Base-by-base conservation (phyloP, 768 basidiomycete genomes). In the Trametes meyenii region DNA sequence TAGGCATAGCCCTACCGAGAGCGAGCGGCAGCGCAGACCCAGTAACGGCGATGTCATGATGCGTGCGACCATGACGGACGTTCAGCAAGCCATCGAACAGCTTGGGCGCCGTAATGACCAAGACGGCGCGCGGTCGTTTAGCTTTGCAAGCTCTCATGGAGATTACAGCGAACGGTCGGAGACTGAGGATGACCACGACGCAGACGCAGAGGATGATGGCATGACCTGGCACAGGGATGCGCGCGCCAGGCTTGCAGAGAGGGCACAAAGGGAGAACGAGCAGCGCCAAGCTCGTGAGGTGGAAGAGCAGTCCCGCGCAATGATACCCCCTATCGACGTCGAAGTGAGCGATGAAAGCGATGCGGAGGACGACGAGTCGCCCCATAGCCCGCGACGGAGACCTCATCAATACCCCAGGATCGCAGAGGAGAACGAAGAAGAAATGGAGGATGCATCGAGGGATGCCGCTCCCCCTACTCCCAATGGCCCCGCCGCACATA, bases 11-110 rank as follows among this genome's bases (percentile, higher is more conserved):
- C 54, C 50, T 44, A 46, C 61, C 39, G 29, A 63, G 42, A 58
- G 66, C 43, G 64, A 67, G 82, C 46, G 58, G 11, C 50, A 59
- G 38, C 58, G 62, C 13, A 64, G 46, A 42, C 58, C 58, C 35
- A 64, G 62, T 43, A 53, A 56, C 19, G 81, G 76, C 14, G 85
- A 84, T 62, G 83, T 90, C 58, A 94, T 96, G 90, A 94, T 96
- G 90, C 84, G 85, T 40, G 91, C 88, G 1, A 96, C 94, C 2
- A 82, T 96, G 81, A 93, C 89, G 2, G 93, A 96, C 59, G 91
- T 96, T 6, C 91, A 96, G 73, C 78, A 91, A 65, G 94, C 93
- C 19, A 94, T 96, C 67, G 91, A 95, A 62, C 91, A 94, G 67
- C 86, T 94, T 24, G 90, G 88, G 8, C 29, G 29, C 8, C 77